Base-by-base conservation (phyloP, 2,329 filamentous ascomycete species). In the Ophiognomonia clavigignenti-juglandacearum region DNA sequence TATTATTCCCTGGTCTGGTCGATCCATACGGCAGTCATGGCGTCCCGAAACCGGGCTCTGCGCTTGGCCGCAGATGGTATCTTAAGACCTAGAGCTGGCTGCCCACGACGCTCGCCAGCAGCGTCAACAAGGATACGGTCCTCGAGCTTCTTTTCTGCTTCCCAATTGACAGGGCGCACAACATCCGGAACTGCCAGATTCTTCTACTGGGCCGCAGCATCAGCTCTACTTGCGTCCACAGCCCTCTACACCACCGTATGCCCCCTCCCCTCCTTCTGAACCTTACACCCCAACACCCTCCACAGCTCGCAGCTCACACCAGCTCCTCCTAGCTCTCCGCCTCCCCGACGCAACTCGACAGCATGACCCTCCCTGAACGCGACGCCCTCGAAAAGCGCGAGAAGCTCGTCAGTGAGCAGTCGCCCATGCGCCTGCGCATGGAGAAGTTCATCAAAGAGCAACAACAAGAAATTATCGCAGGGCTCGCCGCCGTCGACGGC, bases 341-440 rank as follows among this genome's bases (percentile, higher is more conserved):
- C 42, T 66, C 72, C 47, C 63, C 69, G 43, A 56, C 68, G 47
- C 65, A 70, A 45, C 69, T 80, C 59, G 86, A 91, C 57, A 61
- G 70, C 39, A 76, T 86, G 24, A 79, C 85, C 34, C 87, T 96
- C 56, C 90, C 89, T 58, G 88, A 96, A 62, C 82, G 88, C 59
- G 93, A 97, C 66, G 82, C 80, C 54, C 76, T 89, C 53, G 78
- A 81, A 56, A 96, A 93, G 69, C 83, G 86, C 53, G 86, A 93
- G 64, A 78, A 81, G 47, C 81, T 82, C 54, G 77, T 97, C 41
- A 85, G 76, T 39, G 77, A 83, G 48, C 74, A 83, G 58, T 96
- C 92, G 13, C 91, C 93, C 2, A 97, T 98, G 92, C 90, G 93
- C 46, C 77, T 98, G 48, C 88, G 92, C 54, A 97, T 98, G 93